Percentiles rank a stretch among this genome's conserved stretches.
These are phyloP conservation scores for Coniochaeta sp. DNA, from an alignment of 2,329 filamentous ascomycete genomes.

Conservation along the genomic window DNA sequence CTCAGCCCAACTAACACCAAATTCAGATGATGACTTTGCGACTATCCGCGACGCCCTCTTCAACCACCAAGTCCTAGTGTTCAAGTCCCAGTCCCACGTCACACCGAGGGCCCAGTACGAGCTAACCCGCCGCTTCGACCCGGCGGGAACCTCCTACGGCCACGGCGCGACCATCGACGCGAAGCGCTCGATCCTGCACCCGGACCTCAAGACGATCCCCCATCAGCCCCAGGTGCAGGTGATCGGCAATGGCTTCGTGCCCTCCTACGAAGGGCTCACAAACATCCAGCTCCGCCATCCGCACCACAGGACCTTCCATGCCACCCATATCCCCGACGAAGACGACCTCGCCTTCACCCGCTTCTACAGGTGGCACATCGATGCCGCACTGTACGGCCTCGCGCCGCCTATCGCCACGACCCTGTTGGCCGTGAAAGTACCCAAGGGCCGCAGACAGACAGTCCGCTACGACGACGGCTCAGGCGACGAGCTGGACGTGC, in stretches of 20 bases:
- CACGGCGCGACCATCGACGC: slow-evolving; percentile 68
- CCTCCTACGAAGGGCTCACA: slow-evolving; percentile 61
- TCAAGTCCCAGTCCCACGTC: slow-evolving; percentile 58
- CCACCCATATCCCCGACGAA: slow-evolving; percentile 47
- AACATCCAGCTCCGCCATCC: slow-evolving; percentile 65
- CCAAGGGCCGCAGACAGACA: slow-evolving; percentile 56
- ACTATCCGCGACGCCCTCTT: slow-evolving; percentile 59
- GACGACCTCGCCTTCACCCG: slow-evolving; percentile 42
- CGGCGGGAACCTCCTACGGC: slow-evolving; percentile 56
- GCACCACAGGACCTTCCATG: slow-evolving; percentile 72
- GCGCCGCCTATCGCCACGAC: slow-evolving; percentile 68
- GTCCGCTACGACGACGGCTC: slow-evolving; percentile 68
- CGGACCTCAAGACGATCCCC: slow-evolving; percentile 72
- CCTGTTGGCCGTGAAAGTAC: slow-evolving; percentile 66
- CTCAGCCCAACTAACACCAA: not conserved
- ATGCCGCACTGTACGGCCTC: slow-evolving; percentile 67
- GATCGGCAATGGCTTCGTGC: slow-evolving; percentile 67
- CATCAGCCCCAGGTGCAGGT: slow-evolving; percentile 75
- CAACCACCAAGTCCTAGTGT: slow-evolving; percentile 59
- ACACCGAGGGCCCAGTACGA: slow-evolving; percentile 67
- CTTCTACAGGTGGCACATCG: slow-evolving; percentile 77
- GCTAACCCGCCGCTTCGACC: slow-evolving; percentile 68
- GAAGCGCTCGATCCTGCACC: slow-evolving; percentile 60
- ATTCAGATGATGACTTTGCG: slow-evolving; percentile 54
- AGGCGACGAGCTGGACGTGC: slow-evolving; percentile 56